Percentiles rank a stretch among this genome's conserved stretches.
phyloP scores from a whole-genome alignment of 352 stramenopile species.

The Phytopythium chamaehyphon region DNA sequence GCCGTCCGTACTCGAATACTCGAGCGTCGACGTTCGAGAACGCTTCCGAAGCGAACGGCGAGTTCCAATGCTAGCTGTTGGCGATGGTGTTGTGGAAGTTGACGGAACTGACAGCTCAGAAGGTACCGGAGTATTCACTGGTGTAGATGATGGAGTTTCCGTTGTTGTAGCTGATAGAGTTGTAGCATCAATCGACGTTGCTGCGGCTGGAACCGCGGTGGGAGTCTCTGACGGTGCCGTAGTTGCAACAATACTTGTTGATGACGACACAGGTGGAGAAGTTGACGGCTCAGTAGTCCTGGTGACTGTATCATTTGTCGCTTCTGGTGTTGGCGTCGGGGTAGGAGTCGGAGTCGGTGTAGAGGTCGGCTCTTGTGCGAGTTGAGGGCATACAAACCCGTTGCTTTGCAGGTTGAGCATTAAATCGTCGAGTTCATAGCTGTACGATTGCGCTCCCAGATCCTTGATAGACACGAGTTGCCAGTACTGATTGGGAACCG shows the following conservation, averaged over 20 bases:
- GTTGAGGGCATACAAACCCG: conserved; percentile 23
- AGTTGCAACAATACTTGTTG: background rate
- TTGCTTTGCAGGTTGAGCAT: conserved; percentile 21
- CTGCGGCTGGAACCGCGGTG: background rate
- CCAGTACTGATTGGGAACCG: conserved; percentile 18
- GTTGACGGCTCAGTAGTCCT: background rate
- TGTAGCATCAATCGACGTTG: background rate
- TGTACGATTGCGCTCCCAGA: conserved; percentile 20
- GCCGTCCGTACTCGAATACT: too few species aligned
- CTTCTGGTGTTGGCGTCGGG: background rate
- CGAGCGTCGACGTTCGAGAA: too few species aligned
- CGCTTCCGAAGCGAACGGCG: too few species aligned
- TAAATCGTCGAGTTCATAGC: conserved; percentile 24
- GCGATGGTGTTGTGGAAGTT: background rate
- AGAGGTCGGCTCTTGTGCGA: conserved; percentile 4
- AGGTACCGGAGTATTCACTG: background rate
- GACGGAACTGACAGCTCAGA: background rate
- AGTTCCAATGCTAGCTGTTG: background rate
- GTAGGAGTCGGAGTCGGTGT: background rate
- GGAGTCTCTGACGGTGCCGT: background rate
- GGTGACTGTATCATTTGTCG: background rate
- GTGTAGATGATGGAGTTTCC: too few species aligned
- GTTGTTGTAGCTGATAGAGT: background rate
- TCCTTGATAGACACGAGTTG: conserved; percentile 23
- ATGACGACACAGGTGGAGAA: background rate